These are phyloP conservation scores for Trypanosoma mega DNA, from an alignment of 208 protist genomes.

Conservation along the genomic window DNA sequence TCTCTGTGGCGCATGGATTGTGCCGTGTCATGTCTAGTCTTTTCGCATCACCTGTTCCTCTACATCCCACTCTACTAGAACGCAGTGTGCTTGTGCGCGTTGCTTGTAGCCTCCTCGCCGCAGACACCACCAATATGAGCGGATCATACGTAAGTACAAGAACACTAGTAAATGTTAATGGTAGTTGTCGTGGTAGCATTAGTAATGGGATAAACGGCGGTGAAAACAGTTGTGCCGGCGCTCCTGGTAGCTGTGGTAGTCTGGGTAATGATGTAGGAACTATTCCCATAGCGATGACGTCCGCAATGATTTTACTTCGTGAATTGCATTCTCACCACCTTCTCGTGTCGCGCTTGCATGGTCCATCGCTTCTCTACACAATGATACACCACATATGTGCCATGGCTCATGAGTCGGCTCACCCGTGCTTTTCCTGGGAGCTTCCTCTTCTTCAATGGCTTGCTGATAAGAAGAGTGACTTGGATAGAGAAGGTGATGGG, in stretches of 20 bases:
- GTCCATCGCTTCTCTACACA: constrained; percentile 23
- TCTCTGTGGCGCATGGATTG: constrained; percentile 23
- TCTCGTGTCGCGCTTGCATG: constrained; percentile 23
- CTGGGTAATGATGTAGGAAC: no score
- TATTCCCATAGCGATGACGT: no score
- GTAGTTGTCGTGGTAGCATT: no score
- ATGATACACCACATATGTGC: constrained; percentile 23
- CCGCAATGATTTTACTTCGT: constrained; percentile 8
- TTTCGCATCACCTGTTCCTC: constrained; percentile 5
- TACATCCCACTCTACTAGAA: constrained; percentile 17
- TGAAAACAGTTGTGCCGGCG: no score
- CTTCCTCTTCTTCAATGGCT: constrained; percentile 23
- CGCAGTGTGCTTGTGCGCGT: constrained; percentile 19
- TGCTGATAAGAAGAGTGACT: background rate
- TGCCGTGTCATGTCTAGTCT: constrained; percentile 21
- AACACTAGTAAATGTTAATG: no score
- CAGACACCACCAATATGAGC: no score
- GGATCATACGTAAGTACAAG: no score
- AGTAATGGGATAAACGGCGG: no score
- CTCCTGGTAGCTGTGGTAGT: no score
- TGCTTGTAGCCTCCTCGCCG: constrained; percentile 23
- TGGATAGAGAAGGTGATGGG: background rate
- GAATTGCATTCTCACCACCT: constrained; percentile 15
- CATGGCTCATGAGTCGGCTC: background rate
- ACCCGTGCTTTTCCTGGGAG: constrained; percentile 7